Evolutionary conservation across 2,329 filamentous ascomycete species (phyloP).

Genomic region (Ceratocystis eucalypticola): DNA sequence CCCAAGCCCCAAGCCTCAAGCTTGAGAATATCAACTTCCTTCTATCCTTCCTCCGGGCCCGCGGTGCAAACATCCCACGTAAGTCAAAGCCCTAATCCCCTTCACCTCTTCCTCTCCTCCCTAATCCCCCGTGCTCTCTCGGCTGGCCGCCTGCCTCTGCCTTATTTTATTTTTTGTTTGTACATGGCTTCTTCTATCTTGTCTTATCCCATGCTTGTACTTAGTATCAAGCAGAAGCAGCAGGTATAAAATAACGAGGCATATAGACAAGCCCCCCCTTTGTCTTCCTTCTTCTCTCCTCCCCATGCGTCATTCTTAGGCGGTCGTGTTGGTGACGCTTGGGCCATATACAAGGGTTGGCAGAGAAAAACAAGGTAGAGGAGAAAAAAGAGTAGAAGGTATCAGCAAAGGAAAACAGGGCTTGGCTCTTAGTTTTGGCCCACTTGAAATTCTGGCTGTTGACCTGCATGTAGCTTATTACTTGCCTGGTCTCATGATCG

Average conservation of each 20-base stretch:
- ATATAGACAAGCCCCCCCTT: slow-evolving; percentile 4
- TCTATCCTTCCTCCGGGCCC: not conserved
- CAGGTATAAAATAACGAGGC: not conserved
- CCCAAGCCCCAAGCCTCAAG: not conserved
- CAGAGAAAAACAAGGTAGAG: not conserved
- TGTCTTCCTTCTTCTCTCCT: no score
- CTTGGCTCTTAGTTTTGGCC: not conserved
- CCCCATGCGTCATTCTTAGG: not conserved
- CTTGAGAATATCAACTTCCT: not conserved
- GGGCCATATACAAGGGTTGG: not conserved
- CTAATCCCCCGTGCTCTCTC: not conserved
- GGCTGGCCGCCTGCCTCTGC: not conserved
- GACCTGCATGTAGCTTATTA: not conserved
- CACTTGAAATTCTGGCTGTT: not conserved
- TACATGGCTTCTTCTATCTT: not conserved
- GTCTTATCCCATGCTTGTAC: not conserved
- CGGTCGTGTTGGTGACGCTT: slow-evolving; percentile 4
- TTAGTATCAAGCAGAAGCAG: not conserved
- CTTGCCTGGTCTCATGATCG: not conserved
- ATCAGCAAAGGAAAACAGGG: not conserved
- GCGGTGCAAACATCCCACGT: not conserved
- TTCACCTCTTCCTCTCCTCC: not conserved
- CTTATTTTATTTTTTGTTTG: not conserved
- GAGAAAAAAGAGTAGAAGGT: no score
- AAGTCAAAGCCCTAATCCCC: not conserved